Evolutionary conservation across 108 stramenopile genomes (phyloP), one percentile per base, ranked within the genome.

Genomic region (Ochromonas danica): DNA sequence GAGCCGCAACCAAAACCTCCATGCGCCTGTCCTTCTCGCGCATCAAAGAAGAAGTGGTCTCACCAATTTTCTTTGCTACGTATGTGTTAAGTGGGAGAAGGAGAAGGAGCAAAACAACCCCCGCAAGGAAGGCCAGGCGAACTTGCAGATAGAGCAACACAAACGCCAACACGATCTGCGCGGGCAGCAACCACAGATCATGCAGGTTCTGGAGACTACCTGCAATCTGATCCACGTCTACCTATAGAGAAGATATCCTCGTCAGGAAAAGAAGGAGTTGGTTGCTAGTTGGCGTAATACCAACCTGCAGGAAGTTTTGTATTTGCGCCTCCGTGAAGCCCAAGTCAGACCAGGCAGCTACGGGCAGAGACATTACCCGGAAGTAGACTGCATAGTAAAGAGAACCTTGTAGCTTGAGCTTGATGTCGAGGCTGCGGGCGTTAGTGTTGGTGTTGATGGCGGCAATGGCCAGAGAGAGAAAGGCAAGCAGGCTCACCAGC

Each of bases 151-250:
- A 81, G 14, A 87, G 85, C 22, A 87, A 83, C 42, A 62, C 81
- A 78, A 87, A 81, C 22, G 87, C 85, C 25, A 87, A 45, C 25
- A 62, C 81, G 35, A 87, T 83, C 79, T 87, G 87, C 25, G 81
- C 30, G 62, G 87, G 87, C 1, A 87, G 78, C 28, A 81, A 43
- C 87, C 87, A 87, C 39, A 87, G 31, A 80, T 86, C 83, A 61
- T 87, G 79, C 42, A 86, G 40, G 14, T 80, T 79, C 1, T 81
- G 31, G n/a, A 82, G 62, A 0, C 61, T 80, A 42, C 83, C 81
- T 70, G 79, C 45, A 22, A 87, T 35, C 31, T 84, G 67, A 57
- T 87, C 85, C 3, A 81, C 80, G 57, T 87, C 87, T 1, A n/a
- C n/a, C n/a, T n/a, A n/a, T n/a, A n/a, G n/a, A n/a, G n/a, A n/a